Conservation (phyloP, 192 early-diverging fungal genomes). For the Entomortierella chlamydospora region DNA sequence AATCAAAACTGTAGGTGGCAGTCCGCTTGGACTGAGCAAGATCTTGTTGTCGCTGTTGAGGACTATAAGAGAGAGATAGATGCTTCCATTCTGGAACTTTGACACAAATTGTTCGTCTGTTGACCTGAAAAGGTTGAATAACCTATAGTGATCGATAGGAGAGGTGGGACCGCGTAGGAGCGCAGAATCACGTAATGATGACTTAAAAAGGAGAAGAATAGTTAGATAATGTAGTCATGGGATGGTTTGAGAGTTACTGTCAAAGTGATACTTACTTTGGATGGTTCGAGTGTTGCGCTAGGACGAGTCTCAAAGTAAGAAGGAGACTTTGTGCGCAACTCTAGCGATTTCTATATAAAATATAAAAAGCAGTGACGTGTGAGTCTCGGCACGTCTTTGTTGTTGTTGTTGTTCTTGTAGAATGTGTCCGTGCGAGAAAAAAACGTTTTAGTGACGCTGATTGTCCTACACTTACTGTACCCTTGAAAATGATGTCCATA, state of each 20-base stretch:
- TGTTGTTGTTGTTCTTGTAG: too few species aligned
- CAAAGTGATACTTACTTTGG: slow-evolving; percentile 18
- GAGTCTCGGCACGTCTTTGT: background rate
- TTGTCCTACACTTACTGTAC: slow-evolving; percentile 16
- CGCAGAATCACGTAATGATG: slow-evolving; percentile 25
- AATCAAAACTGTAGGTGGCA: slow-evolving; percentile 38
- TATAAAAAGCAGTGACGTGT: background rate
- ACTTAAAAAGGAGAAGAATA: slow-evolving; percentile 7
- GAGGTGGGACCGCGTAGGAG: slow-evolving; percentile 27
- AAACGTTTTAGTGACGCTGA: background rate
- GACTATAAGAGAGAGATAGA: slow-evolving; percentile 56
- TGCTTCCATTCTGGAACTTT: slow-evolving; percentile 50
- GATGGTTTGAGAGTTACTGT: background rate
- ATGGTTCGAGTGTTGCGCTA: slow-evolving; percentile 19
- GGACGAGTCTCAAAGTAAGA: slow-evolving; percentile 30
- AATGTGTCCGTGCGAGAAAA: slow-evolving; percentile 2
- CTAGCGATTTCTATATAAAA: slow-evolving; percentile 26
- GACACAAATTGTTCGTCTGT: slow-evolving; percentile 48
- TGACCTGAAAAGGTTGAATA: slow-evolving; percentile 42
- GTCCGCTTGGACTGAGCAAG: slow-evolving; percentile 36
- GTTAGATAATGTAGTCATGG: background rate
- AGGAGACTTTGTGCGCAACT: slow-evolving; percentile 43
- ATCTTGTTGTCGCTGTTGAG: slow-evolving; percentile 59
- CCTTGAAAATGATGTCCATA: slow-evolving; percentile 40
- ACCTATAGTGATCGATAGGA: slow-evolving; percentile 38